These are phyloP conservation scores for Linnemannia elongata DNA, from an alignment of 192 early-diverging fungal genomes.

Conservation along the genomic window DNA sequence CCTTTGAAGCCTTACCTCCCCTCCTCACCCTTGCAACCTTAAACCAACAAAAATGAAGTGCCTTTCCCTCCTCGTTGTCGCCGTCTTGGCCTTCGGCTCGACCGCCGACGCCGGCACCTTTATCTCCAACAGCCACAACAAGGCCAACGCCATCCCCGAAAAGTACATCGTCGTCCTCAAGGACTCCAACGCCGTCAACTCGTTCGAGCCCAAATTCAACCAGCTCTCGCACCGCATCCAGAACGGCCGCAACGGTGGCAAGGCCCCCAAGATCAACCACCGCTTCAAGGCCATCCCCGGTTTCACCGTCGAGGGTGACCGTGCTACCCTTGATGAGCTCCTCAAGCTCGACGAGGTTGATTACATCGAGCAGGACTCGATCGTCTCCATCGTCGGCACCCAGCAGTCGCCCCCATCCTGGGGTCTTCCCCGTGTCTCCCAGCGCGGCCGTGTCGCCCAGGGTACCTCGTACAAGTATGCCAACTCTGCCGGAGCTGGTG, in stretches of 20 bases:
- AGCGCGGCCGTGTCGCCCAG: conserved; percentile 60
- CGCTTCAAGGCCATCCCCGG: conserved; percentile 61
- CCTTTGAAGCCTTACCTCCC: not conserved
- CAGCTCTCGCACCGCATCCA: conserved; percentile 53
- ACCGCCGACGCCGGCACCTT: conserved; percentile 25
- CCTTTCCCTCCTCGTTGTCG: conserved; percentile 44
- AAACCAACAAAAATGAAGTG: conserved; percentile 35
- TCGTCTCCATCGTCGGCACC: conserved; percentile 53
- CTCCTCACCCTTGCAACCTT: not conserved
- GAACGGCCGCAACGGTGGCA: conserved; percentile 13
- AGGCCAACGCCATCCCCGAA: conserved; percentile 56
- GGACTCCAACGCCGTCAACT: conserved; percentile 56
- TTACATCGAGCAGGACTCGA: conserved; percentile 65
- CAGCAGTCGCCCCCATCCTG: conserved; percentile 49
- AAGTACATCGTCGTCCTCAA: conserved; percentile 76
- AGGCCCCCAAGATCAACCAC: conserved; percentile 61
- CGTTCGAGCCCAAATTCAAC: conserved; percentile 39
- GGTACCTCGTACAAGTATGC: conserved; percentile 62
- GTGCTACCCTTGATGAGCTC: conserved; percentile 54
- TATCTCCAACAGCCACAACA: conserved; percentile 28
- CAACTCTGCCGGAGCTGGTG: conserved; percentile 64
- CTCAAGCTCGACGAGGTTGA: conserved; percentile 50
- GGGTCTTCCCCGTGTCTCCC: conserved; percentile 56
- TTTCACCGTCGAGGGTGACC: conserved; percentile 67
- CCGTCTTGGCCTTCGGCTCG: conserved; percentile 35